Percentiles rank a stretch among this genome's conserved stretches.
These are phyloP conservation scores for Peniophora sp. DNA, from an alignment of 1,284 basidiomycete species.

Conservation along the genomic window DNA sequence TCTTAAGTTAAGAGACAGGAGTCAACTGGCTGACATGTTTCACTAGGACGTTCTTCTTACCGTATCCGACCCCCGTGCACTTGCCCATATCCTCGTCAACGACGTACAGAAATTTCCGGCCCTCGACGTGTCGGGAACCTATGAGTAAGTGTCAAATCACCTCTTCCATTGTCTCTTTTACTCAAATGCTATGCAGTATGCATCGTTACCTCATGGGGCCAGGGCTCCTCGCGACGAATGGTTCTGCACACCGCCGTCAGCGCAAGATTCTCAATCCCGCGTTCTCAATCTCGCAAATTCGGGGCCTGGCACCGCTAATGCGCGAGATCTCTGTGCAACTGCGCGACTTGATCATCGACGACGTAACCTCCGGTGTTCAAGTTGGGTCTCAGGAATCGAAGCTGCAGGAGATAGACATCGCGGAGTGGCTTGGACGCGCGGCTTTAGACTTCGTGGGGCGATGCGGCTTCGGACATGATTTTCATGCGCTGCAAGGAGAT, in stretches of 20 bases:
- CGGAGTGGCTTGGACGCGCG: constrained; percentile 23
- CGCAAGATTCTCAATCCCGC: background rate
- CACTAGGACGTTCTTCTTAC: too few species aligned
- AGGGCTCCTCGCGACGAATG: background rate
- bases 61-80: background rate
- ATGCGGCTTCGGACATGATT: constrained; percentile 26
- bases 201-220: background rate
- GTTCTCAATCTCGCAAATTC: background rate
- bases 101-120: background rate
- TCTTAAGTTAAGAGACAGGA: too few species aligned
- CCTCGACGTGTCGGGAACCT: background rate
- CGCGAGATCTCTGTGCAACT: constrained; percentile 8
- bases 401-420: constrained; percentile 20
- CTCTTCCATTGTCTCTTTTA: too few species aligned
- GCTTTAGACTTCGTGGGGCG: constrained; percentile 19
- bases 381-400: background rate
- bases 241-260: background rate
- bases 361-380: constrained; percentile 8
- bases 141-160: background rate
- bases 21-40: too few species aligned
- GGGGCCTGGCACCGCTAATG: background rate
- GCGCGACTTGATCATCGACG: constrained; percentile 11
- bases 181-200: background rate
- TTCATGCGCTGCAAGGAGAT: constrained; percentile 20
- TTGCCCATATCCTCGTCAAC: background rate